These are phyloP conservation scores for Cinnamomum chago DNA, from an alignment of 164 flowering plant genomes.

Conservation along the genomic window DNA sequence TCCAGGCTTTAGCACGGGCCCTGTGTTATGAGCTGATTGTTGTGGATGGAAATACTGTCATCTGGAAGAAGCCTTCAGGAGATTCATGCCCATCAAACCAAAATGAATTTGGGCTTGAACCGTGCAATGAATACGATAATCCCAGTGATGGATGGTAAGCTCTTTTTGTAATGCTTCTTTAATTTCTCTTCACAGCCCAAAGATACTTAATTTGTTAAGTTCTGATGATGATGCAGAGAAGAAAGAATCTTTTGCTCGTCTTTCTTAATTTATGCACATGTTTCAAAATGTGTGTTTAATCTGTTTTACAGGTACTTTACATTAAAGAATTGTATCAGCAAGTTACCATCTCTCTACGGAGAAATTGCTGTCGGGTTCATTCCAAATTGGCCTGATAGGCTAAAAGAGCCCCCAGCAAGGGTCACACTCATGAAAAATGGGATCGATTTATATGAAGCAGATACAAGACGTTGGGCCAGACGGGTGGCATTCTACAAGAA, in stretches of 20 bases:
- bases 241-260: not conserved
- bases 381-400: constrained; percentile 89
- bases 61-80: constrained; percentile 87
- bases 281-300: not conserved
- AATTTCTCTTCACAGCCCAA: not conserved
- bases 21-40: constrained; percentile 88
- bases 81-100: constrained; percentile 81
- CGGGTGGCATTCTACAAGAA: constrained; percentile 83
- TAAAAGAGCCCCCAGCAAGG: constrained; percentile 65
- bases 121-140: constrained; percentile 72
- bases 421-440: constrained; percentile 66
- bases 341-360: constrained; percentile 50
- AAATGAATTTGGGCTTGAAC: constrained; percentile 77
- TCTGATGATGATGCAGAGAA: not conserved
- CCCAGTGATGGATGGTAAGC: constrained; percentile 87
- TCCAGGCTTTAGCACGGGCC: constrained; percentile 82
- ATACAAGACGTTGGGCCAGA: constrained; percentile 78
- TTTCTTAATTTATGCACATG: not conserved
- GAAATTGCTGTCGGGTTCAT: constrained; percentile 64
- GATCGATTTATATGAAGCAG: constrained; percentile 82
- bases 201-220: not conserved
- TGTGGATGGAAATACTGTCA: constrained; percentile 92
- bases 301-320: constrained; percentile 63
- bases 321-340: constrained; percentile 72
- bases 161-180: not conserved